Conservation (phyloP, 345 rosid genomes). For the Streptanthus diversifolius region DNA sequence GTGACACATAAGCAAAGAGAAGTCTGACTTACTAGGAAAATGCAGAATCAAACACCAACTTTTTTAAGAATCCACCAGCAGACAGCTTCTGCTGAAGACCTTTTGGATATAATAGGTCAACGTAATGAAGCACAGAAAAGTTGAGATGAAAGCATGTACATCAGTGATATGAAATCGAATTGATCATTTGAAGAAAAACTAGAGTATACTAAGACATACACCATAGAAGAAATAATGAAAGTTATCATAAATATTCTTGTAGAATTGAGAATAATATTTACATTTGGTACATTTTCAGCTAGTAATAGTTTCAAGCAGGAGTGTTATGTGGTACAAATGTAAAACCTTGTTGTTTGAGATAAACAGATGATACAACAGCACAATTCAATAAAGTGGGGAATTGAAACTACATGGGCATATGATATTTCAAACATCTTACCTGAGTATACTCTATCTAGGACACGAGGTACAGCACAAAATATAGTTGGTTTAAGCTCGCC, state of each 20-base stretch:
- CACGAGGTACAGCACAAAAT: constrained; percentile 98
- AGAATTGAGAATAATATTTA: background rate
- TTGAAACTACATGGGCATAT: background rate
- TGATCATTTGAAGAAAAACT: background rate
- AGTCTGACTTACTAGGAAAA: constrained; percentile 60
- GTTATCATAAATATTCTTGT: background rate
- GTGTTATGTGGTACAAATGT: background rate
- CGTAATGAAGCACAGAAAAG: background rate
- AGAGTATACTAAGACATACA: background rate
- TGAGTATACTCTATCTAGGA: constrained; percentile 79
- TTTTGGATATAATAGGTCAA: constrained; percentile 30
- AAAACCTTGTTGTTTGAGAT: background rate
- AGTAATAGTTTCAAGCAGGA: constrained; percentile 6
- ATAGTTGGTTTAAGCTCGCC: constrained; percentile 91
- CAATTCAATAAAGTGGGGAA: background rate
- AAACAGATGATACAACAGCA: constrained; percentile 2
- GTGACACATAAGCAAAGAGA: constrained; percentile 7
- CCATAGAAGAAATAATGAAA: background rate
- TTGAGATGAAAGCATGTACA: background rate
- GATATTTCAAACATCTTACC: constrained; percentile 44
- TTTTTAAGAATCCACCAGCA: constrained; percentile 56
- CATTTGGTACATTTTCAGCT: background rate
- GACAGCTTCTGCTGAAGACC: constrained; percentile 83
- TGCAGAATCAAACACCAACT: constrained; percentile 63
- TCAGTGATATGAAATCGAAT: background rate